Evolutionary conservation across 2,329 filamentous ascomycete species (phyloP).

Genomic region (Polychaeton citri): DNA sequence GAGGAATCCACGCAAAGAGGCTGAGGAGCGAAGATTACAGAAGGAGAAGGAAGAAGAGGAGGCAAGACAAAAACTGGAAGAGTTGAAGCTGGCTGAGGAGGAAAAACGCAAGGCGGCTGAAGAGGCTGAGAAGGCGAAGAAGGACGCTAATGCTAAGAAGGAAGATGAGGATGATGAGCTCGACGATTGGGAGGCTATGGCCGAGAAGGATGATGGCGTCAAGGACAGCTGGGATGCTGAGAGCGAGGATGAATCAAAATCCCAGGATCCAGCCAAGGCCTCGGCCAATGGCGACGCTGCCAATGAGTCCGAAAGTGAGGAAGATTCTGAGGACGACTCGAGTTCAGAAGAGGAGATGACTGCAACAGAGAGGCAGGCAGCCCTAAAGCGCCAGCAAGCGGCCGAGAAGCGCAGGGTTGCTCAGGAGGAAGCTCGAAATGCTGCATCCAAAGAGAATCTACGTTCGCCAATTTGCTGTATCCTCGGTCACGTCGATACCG

Average conservation of each 20-base stretch:
- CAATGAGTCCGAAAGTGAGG: constrained; percentile 27
- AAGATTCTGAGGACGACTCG: constrained; percentile 43
- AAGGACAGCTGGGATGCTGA: constrained; percentile 96
- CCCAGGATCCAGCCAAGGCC: constrained; percentile 11
- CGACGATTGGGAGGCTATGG: constrained; percentile 79
- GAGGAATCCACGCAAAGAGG: constrained; percentile 52
- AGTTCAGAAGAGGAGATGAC: constrained; percentile 54
- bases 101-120: constrained; percentile 69
- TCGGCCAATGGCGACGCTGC: constrained; percentile 30
- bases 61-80: constrained; percentile 41
- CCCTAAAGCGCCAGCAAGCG: constrained; percentile 73
- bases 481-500: constrained; percentile 98
- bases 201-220: constrained; percentile 60
- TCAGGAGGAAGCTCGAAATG: constrained; percentile 81
- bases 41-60: constrained; percentile 36
- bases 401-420: constrained; percentile 79
- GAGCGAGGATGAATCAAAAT: constrained; percentile 51
- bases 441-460: constrained; percentile 83
- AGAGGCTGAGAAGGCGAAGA: constrained; percentile 58
- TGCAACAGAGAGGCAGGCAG: constrained; percentile 59
- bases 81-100: constrained; percentile 38
- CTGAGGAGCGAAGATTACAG: constrained; percentile 32
- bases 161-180: constrained; percentile 49
- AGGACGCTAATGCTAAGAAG: constrained; percentile 55
- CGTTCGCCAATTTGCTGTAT: constrained; percentile 99